Evolutionary conservation across 352 stramenopile genomes (phyloP).

Genomic region (Pythium rhizo-oryzae): DNA sequence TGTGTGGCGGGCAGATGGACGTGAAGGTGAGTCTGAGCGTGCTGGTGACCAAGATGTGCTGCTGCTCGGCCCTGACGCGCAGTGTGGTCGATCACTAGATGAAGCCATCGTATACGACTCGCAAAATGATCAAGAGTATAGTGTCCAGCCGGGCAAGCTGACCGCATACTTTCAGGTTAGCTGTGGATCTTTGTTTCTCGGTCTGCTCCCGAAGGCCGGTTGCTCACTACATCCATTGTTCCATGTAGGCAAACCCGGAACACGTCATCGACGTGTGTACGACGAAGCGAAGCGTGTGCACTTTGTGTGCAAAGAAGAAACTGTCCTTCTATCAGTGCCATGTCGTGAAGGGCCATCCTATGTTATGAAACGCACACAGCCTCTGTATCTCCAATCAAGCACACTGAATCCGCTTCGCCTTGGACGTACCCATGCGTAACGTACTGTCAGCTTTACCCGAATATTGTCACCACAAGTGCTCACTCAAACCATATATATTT

Average conservation of each 20-base stretch:
- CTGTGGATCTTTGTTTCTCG: neutral
- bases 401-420: neutral
- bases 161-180: conserved; percentile 11
- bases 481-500: conserved; percentile 21
- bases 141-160: neutral
- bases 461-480: conserved; percentile 6
- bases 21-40: conserved; percentile 40
- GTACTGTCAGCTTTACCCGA: neutral
- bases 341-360: conserved; percentile 72
- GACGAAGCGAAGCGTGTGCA: conserved; percentile 47
- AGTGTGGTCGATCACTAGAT: neutral
- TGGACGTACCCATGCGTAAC: neutral
- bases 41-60: neutral
- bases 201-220: no score
- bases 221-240: neutral
- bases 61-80: neutral
- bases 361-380: conserved; percentile 44
- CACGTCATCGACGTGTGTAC: conserved; percentile 76
- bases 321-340: conserved; percentile 72
- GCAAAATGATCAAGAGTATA: conserved; percentile 7
- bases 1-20: conserved; percentile 66
- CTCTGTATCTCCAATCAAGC: neutral
- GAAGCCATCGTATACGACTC: conserved; percentile 19
- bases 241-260: conserved; percentile 53
- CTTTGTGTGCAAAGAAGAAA: conserved; percentile 36